Conservation (phyloP, 2,329 filamentous ascomycete genomes). For the Penicillium sp. region DNA sequence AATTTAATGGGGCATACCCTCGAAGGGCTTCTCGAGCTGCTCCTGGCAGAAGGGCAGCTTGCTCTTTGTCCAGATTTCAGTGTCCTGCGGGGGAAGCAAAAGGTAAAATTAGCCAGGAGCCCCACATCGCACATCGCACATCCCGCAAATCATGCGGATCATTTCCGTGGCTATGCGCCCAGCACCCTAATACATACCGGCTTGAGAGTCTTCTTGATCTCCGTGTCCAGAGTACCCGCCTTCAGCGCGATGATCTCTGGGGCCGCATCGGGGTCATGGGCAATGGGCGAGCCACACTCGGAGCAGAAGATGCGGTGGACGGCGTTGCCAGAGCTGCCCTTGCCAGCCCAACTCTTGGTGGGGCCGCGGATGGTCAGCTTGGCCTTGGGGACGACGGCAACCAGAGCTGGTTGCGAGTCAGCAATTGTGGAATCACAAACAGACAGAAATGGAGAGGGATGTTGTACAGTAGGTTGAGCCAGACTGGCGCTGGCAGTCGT, state of each 20-base stretch:
- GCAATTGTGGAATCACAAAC: background rate
- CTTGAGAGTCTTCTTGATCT: conserved; percentile 69
- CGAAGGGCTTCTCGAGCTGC: conserved; percentile 62
- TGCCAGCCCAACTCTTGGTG: conserved; percentile 64
- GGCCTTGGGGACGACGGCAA: conserved; percentile 66
- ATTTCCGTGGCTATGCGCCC: background rate
- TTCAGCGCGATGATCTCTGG: conserved; percentile 70
- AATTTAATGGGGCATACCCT: conserved; percentile 62
- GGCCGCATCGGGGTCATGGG: conserved; percentile 70
- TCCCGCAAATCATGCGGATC: background rate
- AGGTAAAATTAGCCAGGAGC: background rate
- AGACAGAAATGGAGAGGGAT: background rate
- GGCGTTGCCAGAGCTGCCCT: conserved; percentile 61
- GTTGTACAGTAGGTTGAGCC: conserved; percentile 64
- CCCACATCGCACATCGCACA: background rate
- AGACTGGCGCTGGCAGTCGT: conserved; percentile 70
- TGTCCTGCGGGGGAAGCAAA: conserved; percentile 41
- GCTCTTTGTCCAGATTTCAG: conserved; percentile 69
- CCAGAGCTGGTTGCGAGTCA: conserved; percentile 52
- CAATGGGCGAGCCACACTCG: conserved; percentile 69
- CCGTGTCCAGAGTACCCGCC: conserved; percentile 63
- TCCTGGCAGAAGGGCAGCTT: conserved; percentile 73
- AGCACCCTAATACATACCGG: conserved; percentile 40
- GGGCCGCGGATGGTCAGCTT: conserved; percentile 65
- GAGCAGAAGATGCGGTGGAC: conserved; percentile 71